Percentiles rank a stretch among this genome's conserved stretches.
Conservation (phyloP, 1,139 yeast species). For the Zygosaccharomyces pseudobailii region DNA sequence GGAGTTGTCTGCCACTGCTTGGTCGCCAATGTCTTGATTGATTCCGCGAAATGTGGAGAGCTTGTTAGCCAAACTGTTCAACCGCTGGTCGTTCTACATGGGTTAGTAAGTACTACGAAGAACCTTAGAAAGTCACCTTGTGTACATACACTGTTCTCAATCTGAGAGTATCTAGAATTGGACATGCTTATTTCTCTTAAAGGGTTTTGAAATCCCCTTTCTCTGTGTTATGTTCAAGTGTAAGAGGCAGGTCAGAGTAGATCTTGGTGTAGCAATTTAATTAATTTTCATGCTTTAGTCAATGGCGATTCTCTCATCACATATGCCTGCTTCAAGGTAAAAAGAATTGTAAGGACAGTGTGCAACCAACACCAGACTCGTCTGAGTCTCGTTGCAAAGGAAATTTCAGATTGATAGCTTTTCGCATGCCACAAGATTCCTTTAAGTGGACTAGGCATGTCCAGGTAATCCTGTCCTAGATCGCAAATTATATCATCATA, state of each 20-base stretch:
- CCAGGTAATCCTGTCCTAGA: constrained; percentile 42
- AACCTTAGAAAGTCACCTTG: not conserved
- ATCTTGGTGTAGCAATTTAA: constrained; percentile 36
- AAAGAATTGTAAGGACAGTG: not conserved
- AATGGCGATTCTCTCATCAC: constrained; percentile 37
- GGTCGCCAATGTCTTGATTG: constrained; percentile 58
- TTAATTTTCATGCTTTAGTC: constrained; percentile 33
- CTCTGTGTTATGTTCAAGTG: not conserved
- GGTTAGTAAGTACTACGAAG: not conserved
- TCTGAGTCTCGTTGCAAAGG: constrained; percentile 8
- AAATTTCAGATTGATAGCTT: constrained; percentile 27
- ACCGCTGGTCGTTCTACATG: constrained; percentile 51
- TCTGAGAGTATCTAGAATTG: constrained; percentile 38
- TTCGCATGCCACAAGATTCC: constrained; percentile 40
- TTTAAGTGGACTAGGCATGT: constrained; percentile 46
- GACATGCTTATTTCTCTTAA: constrained; percentile 34
- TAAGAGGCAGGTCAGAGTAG: constrained; percentile 33
- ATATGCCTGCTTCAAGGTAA: not conserved
- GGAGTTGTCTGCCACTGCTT: constrained; percentile 52
- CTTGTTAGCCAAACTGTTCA: constrained; percentile 57
- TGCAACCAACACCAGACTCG: constrained; percentile 10
- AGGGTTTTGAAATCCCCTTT: not conserved
- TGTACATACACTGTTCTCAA: constrained; percentile 36
- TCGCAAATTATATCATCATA: constrained; percentile 66
- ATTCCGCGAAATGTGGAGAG: constrained; percentile 56